Base-by-base conservation (phyloP, 352 stramenopile species). In the Albugo laibachii region DNA sequence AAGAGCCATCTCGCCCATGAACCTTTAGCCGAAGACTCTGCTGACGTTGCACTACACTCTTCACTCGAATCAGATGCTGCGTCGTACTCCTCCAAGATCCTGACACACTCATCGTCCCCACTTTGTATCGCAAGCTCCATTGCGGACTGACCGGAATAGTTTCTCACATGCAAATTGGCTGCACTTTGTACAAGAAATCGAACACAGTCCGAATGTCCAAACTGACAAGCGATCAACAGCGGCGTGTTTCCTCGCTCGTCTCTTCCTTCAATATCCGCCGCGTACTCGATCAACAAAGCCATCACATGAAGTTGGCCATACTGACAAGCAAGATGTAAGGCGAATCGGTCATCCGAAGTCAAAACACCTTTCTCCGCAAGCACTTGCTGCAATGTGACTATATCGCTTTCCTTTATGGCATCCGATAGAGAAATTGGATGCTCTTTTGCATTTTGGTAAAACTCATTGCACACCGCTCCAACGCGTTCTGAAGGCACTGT, bases 141-240 rank as follows among this genome's bases (percentile, higher is more conserved):
- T 6, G 70, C 64, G 3, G 75, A 68, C 45, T 83, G 59, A 3
- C 62, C 61, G 37, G 56, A 65, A 0, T 54, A 42, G 21, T 84
- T 83, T 35, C 57, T 50, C 11, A 55, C 57, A 1, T 38, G 20
- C 12, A 83, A 57, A 36, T 69, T 81, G 14, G 62, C 68, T 14
- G 76, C 76, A 24, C 70, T 85, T 49, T 85, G 66, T 0, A 88
- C 50, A 8, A 88, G 52, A 19, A 85, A 88, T 47, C 74, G 71
- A 24, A 61, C 65, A 38, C 68, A 84, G 1, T 71, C 59, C 20
- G 61, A 81, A 48, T 85, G 75, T n/a, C 69, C 69, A 48, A 83
- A 73, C 6, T 63, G 63, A 24, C 72, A 81, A 8, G 70, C 69
- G 27, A 71, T 58, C 1, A 84, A 59, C 5, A 85, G 53, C n/a